A percentile compares a stretch with the other conserved stretches of the same genome.
These are phyloP conservation scores for Lojkania enalia DNA, from an alignment of 2,329 filamentous ascomycete genomes.

Conservation along the genomic window DNA sequence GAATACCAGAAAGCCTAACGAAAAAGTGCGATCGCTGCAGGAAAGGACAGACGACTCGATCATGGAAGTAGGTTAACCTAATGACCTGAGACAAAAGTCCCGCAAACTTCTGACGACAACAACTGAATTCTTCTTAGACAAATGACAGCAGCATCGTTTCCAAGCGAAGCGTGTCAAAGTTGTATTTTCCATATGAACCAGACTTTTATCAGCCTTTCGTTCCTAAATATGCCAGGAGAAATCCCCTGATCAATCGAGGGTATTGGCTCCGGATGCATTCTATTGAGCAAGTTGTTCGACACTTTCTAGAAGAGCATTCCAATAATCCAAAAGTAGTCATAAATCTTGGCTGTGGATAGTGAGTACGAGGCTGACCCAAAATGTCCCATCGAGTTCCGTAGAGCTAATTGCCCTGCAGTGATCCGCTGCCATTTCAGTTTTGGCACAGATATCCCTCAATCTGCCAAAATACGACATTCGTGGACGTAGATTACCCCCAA, in stretches of 20 bases:
- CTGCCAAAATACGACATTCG: constrained; percentile 66
- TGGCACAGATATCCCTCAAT: constrained; percentile 66
- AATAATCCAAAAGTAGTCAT: constrained; percentile 71
- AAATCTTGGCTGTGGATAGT: constrained; percentile 91
- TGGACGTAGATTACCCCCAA: constrained; percentile 85
- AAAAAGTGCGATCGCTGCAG: constrained; percentile 23
- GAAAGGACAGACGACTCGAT: constrained; percentile 56
- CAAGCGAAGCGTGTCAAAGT: constrained; percentile 86
- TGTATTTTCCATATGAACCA: constrained; percentile 76
- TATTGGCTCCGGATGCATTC: constrained; percentile 86
- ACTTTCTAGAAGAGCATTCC: constrained; percentile 66
- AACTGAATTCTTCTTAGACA: constrained; percentile 52
- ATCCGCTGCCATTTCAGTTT: constrained; percentile 84
- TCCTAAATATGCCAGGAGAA: constrained; percentile 76
- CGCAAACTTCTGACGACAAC: not conserved
- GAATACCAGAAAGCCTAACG: constrained; percentile 7
- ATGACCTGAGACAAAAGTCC: no score
- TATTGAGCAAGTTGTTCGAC: constrained; percentile 72
- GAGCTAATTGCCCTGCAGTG: constrained; percentile 57
- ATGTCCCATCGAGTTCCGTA: not conserved
- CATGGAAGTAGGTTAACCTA: constrained; percentile 54
- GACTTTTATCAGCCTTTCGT: constrained; percentile 91
- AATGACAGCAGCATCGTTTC: constrained; percentile 92
- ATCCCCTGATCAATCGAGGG: constrained; percentile 87
- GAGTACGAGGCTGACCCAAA: constrained; percentile 52